Percentiles rank a stretch among this genome's conserved stretches.
These are phyloP conservation scores for Pulveroboletus sp. DNA, from an alignment of 768 basidiomycete species.

Conservation along the genomic window DNA sequence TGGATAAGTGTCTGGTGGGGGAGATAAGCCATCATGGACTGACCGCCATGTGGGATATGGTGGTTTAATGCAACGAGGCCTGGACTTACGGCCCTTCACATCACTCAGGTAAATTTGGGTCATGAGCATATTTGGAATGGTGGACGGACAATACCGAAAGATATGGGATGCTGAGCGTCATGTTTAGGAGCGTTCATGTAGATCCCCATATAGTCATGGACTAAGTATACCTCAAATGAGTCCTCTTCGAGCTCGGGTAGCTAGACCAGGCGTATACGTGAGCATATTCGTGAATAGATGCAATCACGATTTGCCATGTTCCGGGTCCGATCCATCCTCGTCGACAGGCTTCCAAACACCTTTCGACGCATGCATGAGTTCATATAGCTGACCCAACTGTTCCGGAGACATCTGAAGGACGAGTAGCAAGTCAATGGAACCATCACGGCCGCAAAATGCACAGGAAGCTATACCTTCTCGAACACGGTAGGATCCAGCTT, in stretches of 20 bases:
- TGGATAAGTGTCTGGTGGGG: not conserved
- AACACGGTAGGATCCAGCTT: constrained; percentile 65
- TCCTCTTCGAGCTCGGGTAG: too few species aligned
- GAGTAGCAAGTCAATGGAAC: not conserved
- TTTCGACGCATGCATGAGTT: constrained; percentile 88
- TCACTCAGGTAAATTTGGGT: constrained; percentile 2
- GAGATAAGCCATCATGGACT: constrained; percentile 14
- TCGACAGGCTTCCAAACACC: constrained; percentile 72
- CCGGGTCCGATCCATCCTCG: constrained; percentile 4
- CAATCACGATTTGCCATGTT: constrained; percentile 12
- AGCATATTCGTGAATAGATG: not conserved
- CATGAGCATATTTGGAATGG: constrained; percentile 6
- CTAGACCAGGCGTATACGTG: not conserved
- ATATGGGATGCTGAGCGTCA: constrained; percentile 1
- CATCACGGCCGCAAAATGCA: constrained; percentile 4
- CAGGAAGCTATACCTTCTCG: constrained; percentile 55
- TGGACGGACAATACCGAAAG: not conserved
- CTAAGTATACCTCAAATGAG: not conserved
- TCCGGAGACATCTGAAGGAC: constrained; percentile 72
- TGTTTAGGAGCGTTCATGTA: not conserved
- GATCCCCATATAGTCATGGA: not conserved
- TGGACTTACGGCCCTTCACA: constrained; percentile 11
- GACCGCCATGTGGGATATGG: constrained; percentile 38
- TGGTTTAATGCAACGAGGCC: not conserved
- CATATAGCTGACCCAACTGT: constrained; percentile 90